Base-by-base conservation (phyloP, 148 eudicot genomes). In the Cornus kousa region DNA sequence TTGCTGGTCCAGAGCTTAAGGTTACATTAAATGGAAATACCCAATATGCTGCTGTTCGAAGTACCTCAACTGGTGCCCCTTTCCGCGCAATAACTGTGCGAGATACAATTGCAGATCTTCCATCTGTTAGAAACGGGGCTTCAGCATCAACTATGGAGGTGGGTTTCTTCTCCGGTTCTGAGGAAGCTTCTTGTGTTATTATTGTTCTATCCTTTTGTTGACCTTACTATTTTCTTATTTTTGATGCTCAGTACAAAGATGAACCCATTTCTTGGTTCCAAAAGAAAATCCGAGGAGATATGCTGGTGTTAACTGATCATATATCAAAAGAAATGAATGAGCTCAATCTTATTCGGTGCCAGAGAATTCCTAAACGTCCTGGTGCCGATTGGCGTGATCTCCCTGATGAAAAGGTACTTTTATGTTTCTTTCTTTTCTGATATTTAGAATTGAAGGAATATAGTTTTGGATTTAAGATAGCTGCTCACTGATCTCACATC, bases 331-430 rank as follows among this genome's bases (percentile, higher is more conserved):
- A 88, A 73, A 88, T 88, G 90, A 88, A 85, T 14, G 90, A 88
- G 65, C 77, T 88, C 35, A 88, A 88, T 81, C 57, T 85, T 68
- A 83, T 88, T 77, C 88, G 90, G 20, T 88, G 90, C 67, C 87
- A 88, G 78, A 85, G 77, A 59, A 88, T 88, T 66, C 88, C 90
- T 31, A 88, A 88, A 76, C 87, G 88, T 17, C 85, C 87, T 53
- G 90, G 90, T 75, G 82, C 87, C 83, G 90, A 88, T 46, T 88
- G 90, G 90, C 87, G 90, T 77, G 88, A 88, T 76, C 87, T 88
- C 67, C 87, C 88, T 67, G 90, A 88, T 6, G 90, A 88, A 71
- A 88, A 88, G 90, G 90, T 88, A 86, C 40, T 11, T 67, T 43
- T 7, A 4, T 39, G 5, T 9, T 43, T 43, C 8, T 43, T 67